Evolutionary conservation across 331 rosid genomes (phyloP), one percentile per base, ranked within the genome.

Genomic region (Quercus lobata): DNA sequence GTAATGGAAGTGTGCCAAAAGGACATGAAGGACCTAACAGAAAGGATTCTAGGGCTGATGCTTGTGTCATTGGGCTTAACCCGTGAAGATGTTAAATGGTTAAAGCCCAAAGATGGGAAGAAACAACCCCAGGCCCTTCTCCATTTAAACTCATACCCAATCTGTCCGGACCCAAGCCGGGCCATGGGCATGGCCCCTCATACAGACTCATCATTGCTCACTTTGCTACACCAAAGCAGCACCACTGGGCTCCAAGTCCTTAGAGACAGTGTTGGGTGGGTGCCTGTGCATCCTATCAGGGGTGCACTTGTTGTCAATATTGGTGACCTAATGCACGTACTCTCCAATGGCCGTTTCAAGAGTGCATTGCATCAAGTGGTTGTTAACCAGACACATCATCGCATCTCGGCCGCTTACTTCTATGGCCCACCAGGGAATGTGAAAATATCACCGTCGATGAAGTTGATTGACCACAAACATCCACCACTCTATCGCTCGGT

Each of bases 131-230:
- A 77, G 15, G 52, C 5, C 37, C 1, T 86, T 4, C 78, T 89
- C 12, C 83, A 80, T 2, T 29, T 89, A 27, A 85, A 87, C 78
- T 89, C 89, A 3, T 87, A 87, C 71, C 93, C 88, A 9, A 19
- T 61, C 0, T 87, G 91, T 71, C 93, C 89, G 1, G 87, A 89
- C 53, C 89, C 91, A 0, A 35, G 34, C 14, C 77, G 52, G 6
- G 87, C 85, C 32, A 81, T 87, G 85, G 93, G 93, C 73, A 5
- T 89, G 46, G 87, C 85, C 37, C 87, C 88, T 21, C 91, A 87
- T 17, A 83, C 88, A 0, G 89, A 87, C 82, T 76, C 93, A 2
- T 87, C 93, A 0, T 0, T 85, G 11, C 35, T 89, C 58, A 87
- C 93, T 29, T 21, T 87, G 61, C 62, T 89, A 0, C 5, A 70